Evolutionary conservation across 2,329 filamentous ascomycete genomes (phyloP), one percentile per base, ranked within the genome.

Genomic region (Phyllosticta citribraziliensis): DNA sequence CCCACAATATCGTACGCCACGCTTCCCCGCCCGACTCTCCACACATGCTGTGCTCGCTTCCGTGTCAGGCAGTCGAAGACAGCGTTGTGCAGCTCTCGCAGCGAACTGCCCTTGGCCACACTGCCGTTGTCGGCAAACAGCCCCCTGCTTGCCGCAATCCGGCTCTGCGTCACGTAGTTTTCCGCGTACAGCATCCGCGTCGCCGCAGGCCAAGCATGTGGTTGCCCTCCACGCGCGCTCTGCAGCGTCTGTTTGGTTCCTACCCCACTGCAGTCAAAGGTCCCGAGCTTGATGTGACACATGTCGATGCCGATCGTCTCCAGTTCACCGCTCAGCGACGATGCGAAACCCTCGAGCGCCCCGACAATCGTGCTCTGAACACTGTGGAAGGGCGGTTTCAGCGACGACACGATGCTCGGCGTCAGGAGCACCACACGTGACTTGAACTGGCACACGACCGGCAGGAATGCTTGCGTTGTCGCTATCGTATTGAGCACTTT

Each of bases 401-500:
- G 84, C 60, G 87, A 87, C n/a, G 88, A 85, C 67, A 91, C 88
- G 69, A 94, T 89, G 64, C 84, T 87, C 0, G 89, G 89, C 3
- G 89, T 92, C 66, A 94, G 85, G 67, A 94, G 81, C 56, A 95
- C 78, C 40, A 95, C 81, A 66, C 88, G 70, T 80, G 88, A 69
- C 79, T 84, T 68, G 78, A 76, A 82, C 74, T 74, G 79, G 72
- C 72, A 67, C 71, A 82, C 65, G 67, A 75, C 68, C 68, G 80
- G 78, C 9, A 97, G 80, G 76, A 97, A 94, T 58, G 89, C 84
- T 75, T 97, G 92, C 50, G 92, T 87, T 5, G 89, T 91, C 58
- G 96, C 83, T 66, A 97, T 91, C 1, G 93, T 93, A 62, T 91
- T 88, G 60, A 97, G 82, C 12, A 99, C 83, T 69, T 96, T 92